A percentile compares a stretch with the other conserved stretches of the same genome.
These are phyloP conservation scores for Alternaria gaisen DNA, from an alignment of 2,329 filamentous ascomycete genomes.

Conservation along the genomic window DNA sequence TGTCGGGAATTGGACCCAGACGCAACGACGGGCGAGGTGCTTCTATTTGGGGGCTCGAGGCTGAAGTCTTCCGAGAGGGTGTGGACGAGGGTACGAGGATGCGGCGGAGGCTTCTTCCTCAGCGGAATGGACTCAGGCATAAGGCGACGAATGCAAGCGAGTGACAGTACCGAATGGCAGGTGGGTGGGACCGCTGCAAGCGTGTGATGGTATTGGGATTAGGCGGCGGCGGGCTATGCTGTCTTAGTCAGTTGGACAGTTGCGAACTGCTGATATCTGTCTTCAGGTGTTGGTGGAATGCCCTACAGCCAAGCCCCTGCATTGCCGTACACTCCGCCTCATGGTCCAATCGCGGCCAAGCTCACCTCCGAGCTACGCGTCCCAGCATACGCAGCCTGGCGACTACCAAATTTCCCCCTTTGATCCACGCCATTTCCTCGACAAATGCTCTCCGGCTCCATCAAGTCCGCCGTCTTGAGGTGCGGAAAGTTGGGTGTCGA, in stretches of 20 bases:
- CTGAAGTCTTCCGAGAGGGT: constrained; percentile 26
- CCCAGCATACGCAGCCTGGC: constrained; percentile 1
- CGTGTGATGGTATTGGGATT: constrained; percentile 17
- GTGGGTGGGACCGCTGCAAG: constrained; percentile 15
- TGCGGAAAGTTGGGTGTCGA: neutral
- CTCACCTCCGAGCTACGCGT: constrained; percentile 19
- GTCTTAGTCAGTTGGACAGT: constrained; percentile 6
- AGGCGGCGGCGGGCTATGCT: constrained; percentile 2
- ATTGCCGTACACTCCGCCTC: constrained; percentile 16
- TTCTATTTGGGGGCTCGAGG: constrained; percentile 20
- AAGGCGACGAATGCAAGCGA: constrained; percentile 35
- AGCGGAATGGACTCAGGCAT: constrained; percentile 51
- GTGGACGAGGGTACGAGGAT: constrained; percentile 25
- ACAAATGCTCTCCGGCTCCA: neutral
- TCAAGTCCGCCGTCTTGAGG: neutral
- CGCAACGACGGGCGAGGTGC: constrained; percentile 34
- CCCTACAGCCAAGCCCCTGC: constrained; percentile 22
- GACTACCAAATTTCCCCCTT: constrained; percentile 4
- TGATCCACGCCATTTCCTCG: neutral
- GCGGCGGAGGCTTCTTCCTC: constrained; percentile 37
- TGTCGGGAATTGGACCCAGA: constrained; percentile 32
- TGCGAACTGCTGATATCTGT: constrained; percentile 20
- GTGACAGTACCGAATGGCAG: constrained; percentile 20
- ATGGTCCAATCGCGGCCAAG: constrained; percentile 19
- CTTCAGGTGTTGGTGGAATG: constrained; percentile 14